Evolutionary conservation across 192 early-diverging fungal species (phyloP), one percentile per base, ranked within the genome.

Genomic region (Entomortierella beljakovae): DNA sequence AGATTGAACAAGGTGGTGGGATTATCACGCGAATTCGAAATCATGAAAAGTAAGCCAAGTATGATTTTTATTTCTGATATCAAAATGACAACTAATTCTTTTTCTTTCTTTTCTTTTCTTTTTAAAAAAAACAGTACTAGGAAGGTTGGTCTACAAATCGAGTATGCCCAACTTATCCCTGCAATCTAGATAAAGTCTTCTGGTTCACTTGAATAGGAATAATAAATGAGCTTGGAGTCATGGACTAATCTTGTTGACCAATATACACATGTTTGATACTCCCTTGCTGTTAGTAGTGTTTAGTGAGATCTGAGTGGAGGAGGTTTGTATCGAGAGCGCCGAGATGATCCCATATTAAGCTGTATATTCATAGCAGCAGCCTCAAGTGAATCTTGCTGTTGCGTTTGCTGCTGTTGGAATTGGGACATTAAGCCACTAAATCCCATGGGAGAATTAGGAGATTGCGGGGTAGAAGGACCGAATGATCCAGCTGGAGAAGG

Each of bases 271-370:
- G n/a, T n/a, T n/a, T n/a, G n/a, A n/a, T n/a, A n/a, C n/a, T n/a
- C n/a, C n/a, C n/a, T n/a, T n/a, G n/a, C n/a, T n/a, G n/a, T n/a
- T n/a, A n/a, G n/a, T n/a, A n/a, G n/a, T n/a, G n/a, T n/a, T 59
- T 60, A 61, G 10, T 60, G 62, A 6, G 59, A 50, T 32, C 57
- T 54, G 38, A 61, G 46, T 28, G 73, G 75, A 37, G 75, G 56
- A 20, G 75, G 67, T 42, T 79, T 79, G 68, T 65, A 79, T 2
- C 67, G 42, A 8, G 67, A 64, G 15, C 75, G 66, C 29, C 75
- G 43, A 20, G 75, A 79, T 11, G 75, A 79, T 3, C 75, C 75
- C 72, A 76, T 62, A 23, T 70, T 79, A 46, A 79, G 23, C 18
- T 70, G 61, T 50, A 79, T 65, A 23, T 69, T 77, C 15, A 64